phyloP scores from a whole-genome alignment of 768 basidiomycete genomes.

The Phanerochaete carnosa region DNA sequence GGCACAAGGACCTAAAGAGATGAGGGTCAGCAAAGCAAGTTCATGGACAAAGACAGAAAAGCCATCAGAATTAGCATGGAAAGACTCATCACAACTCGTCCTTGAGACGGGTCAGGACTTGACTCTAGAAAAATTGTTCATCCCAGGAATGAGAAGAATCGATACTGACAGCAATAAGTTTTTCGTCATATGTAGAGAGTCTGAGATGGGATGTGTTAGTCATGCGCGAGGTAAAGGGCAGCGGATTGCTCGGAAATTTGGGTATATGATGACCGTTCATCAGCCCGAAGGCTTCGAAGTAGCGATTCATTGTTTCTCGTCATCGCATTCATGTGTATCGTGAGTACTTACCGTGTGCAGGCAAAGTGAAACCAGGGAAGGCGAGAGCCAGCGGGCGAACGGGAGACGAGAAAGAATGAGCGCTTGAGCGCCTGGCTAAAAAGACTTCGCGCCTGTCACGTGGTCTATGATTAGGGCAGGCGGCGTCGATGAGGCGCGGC shows the following conservation, averaged over 20 bases:
- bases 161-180: constrained; percentile 32
- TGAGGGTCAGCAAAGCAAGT: constrained; percentile 46
- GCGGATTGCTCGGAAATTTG: constrained; percentile 79
- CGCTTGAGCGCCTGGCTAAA: constrained; percentile 18
- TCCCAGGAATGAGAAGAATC: constrained; percentile 37
- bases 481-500: not conserved
- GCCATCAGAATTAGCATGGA: constrained; percentile 88
- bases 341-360: constrained; percentile 30
- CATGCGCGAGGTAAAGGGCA: constrained; percentile 6
- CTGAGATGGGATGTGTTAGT: constrained; percentile 9
- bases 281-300: constrained; percentile 72
- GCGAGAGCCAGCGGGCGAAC: not conserved
- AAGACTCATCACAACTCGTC: constrained; percentile 65
- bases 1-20: not conserved
- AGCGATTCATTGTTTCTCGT: constrained; percentile 81
- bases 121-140: constrained; percentile 75
- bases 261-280: constrained; percentile 76
- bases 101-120: constrained; percentile 83
- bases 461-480: constrained; percentile 35
- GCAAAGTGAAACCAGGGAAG: not conserved
- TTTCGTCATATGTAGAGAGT: not conserved
- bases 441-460: constrained; percentile 26
- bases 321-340: constrained; percentile 34
- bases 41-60: constrained; percentile 21
- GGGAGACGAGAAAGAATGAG: constrained; percentile 4